Evolutionary conservation across 768 basidiomycete species (phyloP).

Genomic region (Hypholoma fasciculare): DNA sequence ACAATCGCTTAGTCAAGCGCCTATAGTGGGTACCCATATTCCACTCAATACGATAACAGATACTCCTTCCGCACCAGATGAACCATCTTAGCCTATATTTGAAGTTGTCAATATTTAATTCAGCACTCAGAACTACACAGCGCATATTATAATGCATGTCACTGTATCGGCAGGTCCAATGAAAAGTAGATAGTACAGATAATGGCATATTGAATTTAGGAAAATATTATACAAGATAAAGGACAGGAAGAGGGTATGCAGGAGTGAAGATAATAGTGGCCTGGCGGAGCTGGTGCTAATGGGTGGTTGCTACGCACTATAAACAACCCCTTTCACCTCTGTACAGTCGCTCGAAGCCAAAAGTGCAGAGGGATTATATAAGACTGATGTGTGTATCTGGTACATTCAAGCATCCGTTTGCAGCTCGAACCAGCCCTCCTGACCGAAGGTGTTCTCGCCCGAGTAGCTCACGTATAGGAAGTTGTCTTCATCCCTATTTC

Average conservation of each 20-base stretch:
- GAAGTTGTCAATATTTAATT: no score
- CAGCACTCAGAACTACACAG: background rate
- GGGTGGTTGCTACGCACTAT: conserved; percentile 14
- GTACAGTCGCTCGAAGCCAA: conserved; percentile 10
- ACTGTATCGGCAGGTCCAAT: background rate
- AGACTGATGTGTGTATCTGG: background rate
- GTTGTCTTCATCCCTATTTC: conserved; percentile 92
- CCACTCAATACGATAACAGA: background rate
- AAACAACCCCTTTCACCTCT: conserved; percentile 16
- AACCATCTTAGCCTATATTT: background rate
- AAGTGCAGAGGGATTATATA: conserved; percentile 1
- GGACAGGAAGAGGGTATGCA: conserved; percentile 20
- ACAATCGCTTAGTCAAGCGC: conserved; percentile 20
- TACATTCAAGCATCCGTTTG: conserved; percentile 41
- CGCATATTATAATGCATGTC: background rate
- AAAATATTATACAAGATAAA: conserved; percentile 18
- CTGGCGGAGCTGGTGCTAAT: conserved; percentile 4
- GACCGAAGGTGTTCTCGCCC: conserved; percentile 95
- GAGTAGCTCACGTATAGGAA: conserved; percentile 99
- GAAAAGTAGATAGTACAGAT: conserved; percentile 16
- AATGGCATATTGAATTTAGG: conserved; percentile 19
- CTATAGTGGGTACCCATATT: background rate
- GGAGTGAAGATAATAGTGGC: conserved; percentile 15
- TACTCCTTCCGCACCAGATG: background rate
- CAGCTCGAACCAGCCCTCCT: conserved; percentile 48